phyloP scores from a whole-genome alignment of 2,329 filamentous ascomycete genomes.

The Colletotrichum shisoi region DNA sequence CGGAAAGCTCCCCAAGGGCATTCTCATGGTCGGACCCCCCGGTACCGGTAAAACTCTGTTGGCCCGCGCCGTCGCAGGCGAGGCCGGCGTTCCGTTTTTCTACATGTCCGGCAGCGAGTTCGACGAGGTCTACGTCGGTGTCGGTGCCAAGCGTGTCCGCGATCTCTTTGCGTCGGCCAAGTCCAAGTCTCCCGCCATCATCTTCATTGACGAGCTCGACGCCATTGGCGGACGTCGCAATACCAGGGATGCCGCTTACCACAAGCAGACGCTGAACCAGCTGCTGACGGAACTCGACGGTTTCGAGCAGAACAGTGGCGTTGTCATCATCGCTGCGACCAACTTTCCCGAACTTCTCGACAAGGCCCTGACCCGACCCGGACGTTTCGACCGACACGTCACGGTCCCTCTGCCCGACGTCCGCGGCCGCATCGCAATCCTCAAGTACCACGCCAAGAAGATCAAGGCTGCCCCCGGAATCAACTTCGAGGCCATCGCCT shows the following conservation, averaged over 20 bases:
- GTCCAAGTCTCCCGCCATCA: conserved; percentile 85
- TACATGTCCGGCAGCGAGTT: conserved; percentile 99
- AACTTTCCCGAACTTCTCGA: conserved; percentile 95
- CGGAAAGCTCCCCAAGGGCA: conserved; percentile 95
- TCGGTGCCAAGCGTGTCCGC: conserved; percentile 93
- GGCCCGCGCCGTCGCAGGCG: conserved; percentile 92
- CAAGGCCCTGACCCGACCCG: conserved; percentile 94
- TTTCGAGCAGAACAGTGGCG: conserved; percentile 91
- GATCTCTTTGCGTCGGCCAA: conserved; percentile 88
- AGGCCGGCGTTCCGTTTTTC: conserved; percentile 98
- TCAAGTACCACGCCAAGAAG: conserved; percentile 93
- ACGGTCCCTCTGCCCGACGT: conserved; percentile 90
- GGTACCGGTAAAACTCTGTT: conserved; percentile 97
- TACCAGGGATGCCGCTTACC: conserved; percentile 89
- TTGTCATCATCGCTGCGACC: conserved; percentile 95
- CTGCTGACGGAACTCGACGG: conserved; percentile 96
- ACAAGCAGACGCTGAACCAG: conserved; percentile 97
- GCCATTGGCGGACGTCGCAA: conserved; percentile 95
- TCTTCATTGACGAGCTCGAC: conserved; percentile 94
- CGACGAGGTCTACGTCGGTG: conserved; percentile 97
- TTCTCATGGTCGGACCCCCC: conserved; percentile 91
- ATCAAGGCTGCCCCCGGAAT: conserved; percentile 83
- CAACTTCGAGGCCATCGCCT: conserved; percentile 82
- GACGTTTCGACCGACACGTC: conserved; percentile 94
- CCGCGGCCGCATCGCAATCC: conserved; percentile 87